Evolutionary conservation across 768 basidiomycete genomes (phyloP), one percentile per base, ranked within the genome.

Genomic region (Asterophora parasitica): DNA sequence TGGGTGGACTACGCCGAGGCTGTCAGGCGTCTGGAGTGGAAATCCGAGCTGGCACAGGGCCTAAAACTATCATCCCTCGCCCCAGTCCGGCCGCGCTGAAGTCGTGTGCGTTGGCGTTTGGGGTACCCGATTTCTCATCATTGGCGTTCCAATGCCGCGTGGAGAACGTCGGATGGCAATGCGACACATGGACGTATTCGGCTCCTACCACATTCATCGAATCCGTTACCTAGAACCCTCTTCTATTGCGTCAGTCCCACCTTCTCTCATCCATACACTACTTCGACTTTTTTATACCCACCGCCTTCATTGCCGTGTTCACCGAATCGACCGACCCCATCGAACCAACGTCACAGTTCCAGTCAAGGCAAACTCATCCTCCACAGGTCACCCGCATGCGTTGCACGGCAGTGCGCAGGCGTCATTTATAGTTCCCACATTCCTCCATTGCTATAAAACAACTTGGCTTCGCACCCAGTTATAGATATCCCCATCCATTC

Each of bases 1-100:
- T 91, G 88, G 88, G 88, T 92, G 57, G 88, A 91, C 66, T 90
- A 84, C 58, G 79, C 82, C 37, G 90, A 92, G 69, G 90, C 90
- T 12, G 68, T 80, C 53, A 69, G 74, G 58, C 72, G 90, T 56
- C 63, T 92, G 33, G 76, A 82, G 51, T 92, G 90, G 90, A 92
- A 92, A 63, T 69, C 77, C n/a, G 90, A 92, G 69, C 76, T 92
- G 36, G 79, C 81, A 7, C 84, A 88, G 63, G 89, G 82, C 42
- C 74, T 92, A 44, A 73, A 75, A 57, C 72, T 85, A 26, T 90
- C 82, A 26, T 81, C 88, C 9, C 66, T 90, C 50, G 86, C 86
- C 32, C 74, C 82, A 15, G 12, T 50, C 45, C 56, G 56, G 16
- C 47, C 61, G 45, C 57, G 63, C 52, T 66, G 49, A 59, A n/a